Base-by-base conservation (phyloP, 139 green algal species). In the Pedinophyceae sp. region DNA sequence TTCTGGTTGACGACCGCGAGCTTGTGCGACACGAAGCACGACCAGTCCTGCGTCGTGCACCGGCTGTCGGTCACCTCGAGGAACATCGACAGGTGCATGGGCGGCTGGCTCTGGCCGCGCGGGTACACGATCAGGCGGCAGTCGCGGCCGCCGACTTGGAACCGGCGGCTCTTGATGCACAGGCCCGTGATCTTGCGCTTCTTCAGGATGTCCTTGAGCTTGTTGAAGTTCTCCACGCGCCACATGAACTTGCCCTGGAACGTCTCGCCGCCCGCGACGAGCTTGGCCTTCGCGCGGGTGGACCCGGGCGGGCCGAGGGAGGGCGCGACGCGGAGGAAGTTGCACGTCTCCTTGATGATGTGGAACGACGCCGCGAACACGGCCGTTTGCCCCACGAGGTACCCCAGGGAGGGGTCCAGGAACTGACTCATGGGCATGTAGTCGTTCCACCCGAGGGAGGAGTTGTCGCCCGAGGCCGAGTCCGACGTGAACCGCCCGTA, bases 181-280 rank as follows among this genome's bases (percentile, higher is more conserved):
- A 86, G 70, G 19, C 69, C 70, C n/a, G 69, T 84, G 65, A 86
- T 86, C 65, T 84, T 84, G 54, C 77, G 67, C 68, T 84, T 84
- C 62, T 86, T 86, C 47, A 86, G 70, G 39, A 86, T 57, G 34
- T 86, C 77, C 68, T 86, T 86, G 24, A 86, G 66, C 34, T 70
- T 68, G 10, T 64, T 84, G 70, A 86, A 86, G 60, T 84, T 78
- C 38, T 86, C 77, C 30, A 86, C 80, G 18, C 64, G 61, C 77
- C 77, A 86, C 23, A 65, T 54, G 57, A 84, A 84, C 20, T 70
- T 72, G 18, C 69, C 77, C 54, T 72, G 56, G 51, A 58, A 77
- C 15, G 26, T 45, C 28, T 78, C 74, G 27, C 61, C 62, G 16
- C 23, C 50, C 18, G 30, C 10, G 18, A 30, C 30, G 4, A 13